Conservation (phyloP, 768 basidiomycete species). For the Coprinopsis cinerea region DNA sequence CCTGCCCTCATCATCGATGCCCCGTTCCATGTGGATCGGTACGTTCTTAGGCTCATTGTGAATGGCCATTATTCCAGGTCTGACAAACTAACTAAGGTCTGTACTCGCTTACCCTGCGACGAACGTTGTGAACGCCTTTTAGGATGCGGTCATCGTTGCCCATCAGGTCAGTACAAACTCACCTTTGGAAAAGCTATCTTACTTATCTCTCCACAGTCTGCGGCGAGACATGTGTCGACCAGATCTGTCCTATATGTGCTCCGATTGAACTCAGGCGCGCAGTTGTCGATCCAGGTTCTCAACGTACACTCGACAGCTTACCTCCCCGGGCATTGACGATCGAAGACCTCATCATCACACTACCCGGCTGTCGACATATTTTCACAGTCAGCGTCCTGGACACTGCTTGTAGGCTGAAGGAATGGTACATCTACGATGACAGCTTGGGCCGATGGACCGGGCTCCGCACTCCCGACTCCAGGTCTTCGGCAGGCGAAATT, state of each 20-base stretch:
- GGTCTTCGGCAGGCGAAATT: slow-evolving; percentile 22
- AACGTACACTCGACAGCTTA: slow-evolving; percentile 45
- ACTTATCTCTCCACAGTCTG: slow-evolving; percentile 40
- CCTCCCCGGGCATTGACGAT: slow-evolving; percentile 28
- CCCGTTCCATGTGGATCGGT: slow-evolving; percentile 67
- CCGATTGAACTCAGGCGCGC: slow-evolving; percentile 27
- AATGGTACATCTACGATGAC: slow-evolving; percentile 40
- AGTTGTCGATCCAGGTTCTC: slow-evolving; percentile 58
- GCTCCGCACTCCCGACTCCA: slow-evolving; percentile 34
- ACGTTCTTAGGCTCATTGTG: slow-evolving; percentile 18
- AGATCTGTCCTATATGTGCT: slow-evolving; percentile 50
- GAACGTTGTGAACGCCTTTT: slow-evolving; percentile 42
- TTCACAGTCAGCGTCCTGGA: slow-evolving; percentile 73
- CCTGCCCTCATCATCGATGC: slow-evolving; percentile 49
- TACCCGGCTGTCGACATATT: slow-evolving; percentile 54
- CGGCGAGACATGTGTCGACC: slow-evolving; percentile 54
- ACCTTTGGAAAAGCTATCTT: neutral
- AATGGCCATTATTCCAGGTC: neutral
- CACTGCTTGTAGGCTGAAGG: slow-evolving; percentile 44
- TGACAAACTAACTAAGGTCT: slow-evolving; percentile 36
- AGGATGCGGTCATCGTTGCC: slow-evolving; percentile 58
- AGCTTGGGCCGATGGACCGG: slow-evolving; percentile 36
- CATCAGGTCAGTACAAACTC: slow-evolving; percentile 43
- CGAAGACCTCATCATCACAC: slow-evolving; percentile 53
- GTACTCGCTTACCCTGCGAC: slow-evolving; percentile 62